Base-by-base conservation (phyloP, 1,139 yeast species). In the Candida frijolesensis region DNA sequence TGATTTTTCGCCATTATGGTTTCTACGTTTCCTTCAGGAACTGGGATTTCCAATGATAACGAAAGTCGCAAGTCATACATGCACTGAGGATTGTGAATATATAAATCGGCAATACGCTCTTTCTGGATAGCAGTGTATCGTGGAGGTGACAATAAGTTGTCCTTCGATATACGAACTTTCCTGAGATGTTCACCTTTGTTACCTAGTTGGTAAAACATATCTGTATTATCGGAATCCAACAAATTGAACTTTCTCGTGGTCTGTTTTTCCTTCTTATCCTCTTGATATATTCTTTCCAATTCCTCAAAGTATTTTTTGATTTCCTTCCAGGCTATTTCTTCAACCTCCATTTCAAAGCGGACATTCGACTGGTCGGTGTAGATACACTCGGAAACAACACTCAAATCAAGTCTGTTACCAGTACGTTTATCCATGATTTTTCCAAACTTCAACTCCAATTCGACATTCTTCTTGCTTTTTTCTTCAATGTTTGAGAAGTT, bases 371-470 rank as follows among this genome's bases (percentile, higher is more conserved):
- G 80, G 52, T 83, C 77, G 30, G 82, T 80, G 49, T 81, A 75
- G 6, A 91, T 77, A 47, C 91, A 79, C 66, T 91, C 97, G 4
- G 96, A 85, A 12, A 87, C 80, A 3, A 89, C 85, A 5, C 91
- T 92, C 39, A 91, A 72, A 51, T 78, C 78, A 42, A 89, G 74
- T 52, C 97, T 76, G 58, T 78, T 72, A 49, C 87, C 88, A 40
- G 83, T 79, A 19, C 74, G 72, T 60, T 85, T 85, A 57, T 86
- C 90, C 70, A 84, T 80, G 33, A 91, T 82, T 12, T 83, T 74
- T 8, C 97, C 97, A 57, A 89, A 79, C 65, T 90, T 90, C 67
- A 89, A 75, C 68, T 91, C 97, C 57, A 91, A 72, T 68, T 91
- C 97, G 18, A 90, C 78, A 60, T 74, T 76, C 51, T 80, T 78